Percentiles rank a stretch among this genome's conserved stretches.
phyloP scores from a whole-genome alignment of 495 filamentous ascomycete genomes.

The Penicillium tannophilum region DNA sequence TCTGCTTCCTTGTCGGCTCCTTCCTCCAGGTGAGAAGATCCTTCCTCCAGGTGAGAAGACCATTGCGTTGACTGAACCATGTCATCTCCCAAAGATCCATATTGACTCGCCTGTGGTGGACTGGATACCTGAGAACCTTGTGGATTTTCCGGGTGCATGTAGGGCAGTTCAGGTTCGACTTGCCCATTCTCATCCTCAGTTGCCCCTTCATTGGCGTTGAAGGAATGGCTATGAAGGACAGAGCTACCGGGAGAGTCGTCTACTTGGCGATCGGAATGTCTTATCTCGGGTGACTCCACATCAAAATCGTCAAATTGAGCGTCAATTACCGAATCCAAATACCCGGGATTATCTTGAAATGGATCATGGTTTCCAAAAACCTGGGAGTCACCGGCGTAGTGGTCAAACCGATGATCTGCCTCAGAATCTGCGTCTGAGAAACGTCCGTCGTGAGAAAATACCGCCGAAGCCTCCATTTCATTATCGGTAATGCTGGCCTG shows the following conservation, averaged over 20 bases:
- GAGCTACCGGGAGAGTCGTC: slow-evolving; percentile 2
- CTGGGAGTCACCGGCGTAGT: slow-evolving; percentile 36
- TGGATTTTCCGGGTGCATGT: not conserved
- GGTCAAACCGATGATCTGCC: slow-evolving; percentile 27
- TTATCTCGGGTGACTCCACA: slow-evolving; percentile 24
- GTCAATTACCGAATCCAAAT: slow-evolving; percentile 52
- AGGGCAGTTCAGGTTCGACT: not conserved
- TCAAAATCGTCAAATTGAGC: slow-evolving; percentile 48
- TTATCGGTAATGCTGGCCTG: slow-evolving; percentile 8
- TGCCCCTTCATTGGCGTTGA: not conserved
- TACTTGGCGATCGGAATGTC: not conserved
- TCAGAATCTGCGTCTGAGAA: slow-evolving; percentile 50
- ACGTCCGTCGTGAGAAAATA: slow-evolving; percentile 42
- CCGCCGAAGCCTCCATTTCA: slow-evolving; percentile 33
- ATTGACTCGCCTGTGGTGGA: slow-evolving; percentile 5
- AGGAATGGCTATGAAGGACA: slow-evolving; percentile 2
- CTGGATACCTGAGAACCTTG: not conserved
- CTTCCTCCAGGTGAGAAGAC: slow-evolving; percentile 4
- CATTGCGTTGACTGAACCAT: not conserved
- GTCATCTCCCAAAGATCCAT: not conserved
- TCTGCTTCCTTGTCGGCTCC: slow-evolving; percentile 6
- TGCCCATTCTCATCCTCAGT: not conserved
- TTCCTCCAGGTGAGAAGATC: slow-evolving; percentile 4
- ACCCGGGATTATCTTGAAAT: slow-evolving; percentile 49
- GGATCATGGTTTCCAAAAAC: slow-evolving; percentile 36